Evolutionary conservation across 1,139 yeast species (phyloP).

Genomic region (Hyphopichia burtonii): DNA sequence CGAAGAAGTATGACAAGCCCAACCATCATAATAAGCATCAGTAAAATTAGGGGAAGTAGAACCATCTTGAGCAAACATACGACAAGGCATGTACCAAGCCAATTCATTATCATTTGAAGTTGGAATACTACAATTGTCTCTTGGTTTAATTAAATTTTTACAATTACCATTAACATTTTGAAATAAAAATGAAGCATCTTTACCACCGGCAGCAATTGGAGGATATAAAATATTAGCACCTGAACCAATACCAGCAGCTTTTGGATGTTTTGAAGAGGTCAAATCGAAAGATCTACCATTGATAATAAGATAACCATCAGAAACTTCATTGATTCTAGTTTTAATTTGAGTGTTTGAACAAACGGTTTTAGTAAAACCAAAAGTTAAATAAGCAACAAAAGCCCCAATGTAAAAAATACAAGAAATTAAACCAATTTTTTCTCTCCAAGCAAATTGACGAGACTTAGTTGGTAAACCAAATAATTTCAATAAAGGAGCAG

Average conservation of each 20-base stretch:
- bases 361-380: constrained; percentile 87
- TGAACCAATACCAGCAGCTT: constrained; percentile 69
- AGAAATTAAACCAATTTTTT: constrained; percentile 81
- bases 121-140: constrained; percentile 70
- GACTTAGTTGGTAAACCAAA: constrained; percentile 79
- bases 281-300: constrained; percentile 82
- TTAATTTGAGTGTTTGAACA: constrained; percentile 58
- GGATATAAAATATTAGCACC: constrained; percentile 77
- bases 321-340: constrained; percentile 57
- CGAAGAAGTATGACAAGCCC: constrained; percentile 85
- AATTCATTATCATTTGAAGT: constrained; percentile 55
- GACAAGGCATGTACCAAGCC: constrained; percentile 98
- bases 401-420: constrained; percentile 74
- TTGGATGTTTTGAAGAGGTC: constrained; percentile 71
- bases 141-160: constrained; percentile 75
- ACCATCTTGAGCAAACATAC: constrained; percentile 67
- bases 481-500: constrained; percentile 65
- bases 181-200: constrained; percentile 83
- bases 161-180: constrained; percentile 97
- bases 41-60: constrained; percentile 63
- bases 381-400: constrained; percentile 79
- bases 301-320: constrained; percentile 63
- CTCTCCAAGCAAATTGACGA: constrained; percentile 96
- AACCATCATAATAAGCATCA: constrained; percentile 66
- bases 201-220: constrained; percentile 85